Base-by-base conservation (phyloP, 208 protist species). In the Wallacemonas sp. region DNA sequence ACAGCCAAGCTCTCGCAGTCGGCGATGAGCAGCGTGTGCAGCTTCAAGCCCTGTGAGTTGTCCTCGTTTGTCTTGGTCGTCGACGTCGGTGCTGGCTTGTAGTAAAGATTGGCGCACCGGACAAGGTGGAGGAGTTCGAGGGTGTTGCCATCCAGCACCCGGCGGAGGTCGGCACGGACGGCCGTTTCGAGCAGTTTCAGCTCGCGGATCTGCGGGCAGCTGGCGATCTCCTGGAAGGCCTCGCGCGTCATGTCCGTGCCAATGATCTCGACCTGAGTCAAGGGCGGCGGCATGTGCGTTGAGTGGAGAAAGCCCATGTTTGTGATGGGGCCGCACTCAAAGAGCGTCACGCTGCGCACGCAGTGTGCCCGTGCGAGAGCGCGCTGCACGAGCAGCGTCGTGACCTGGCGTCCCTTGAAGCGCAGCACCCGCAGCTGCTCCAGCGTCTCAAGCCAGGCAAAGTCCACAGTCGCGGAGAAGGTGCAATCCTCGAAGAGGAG, bases 401-500 rank as follows among this genome's bases (percentile, higher is more conserved):
- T 68, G 14, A 33, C 56, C 21, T 47, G 60, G 26, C 60, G 57
- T 0, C 74, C 74, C 24, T 67, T 65, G 44, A 79, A 61, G 38
- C 74, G 74, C 24, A 79, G 38, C 44, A 65, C 55, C 16, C 44
- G 49, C 52, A 79, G 23, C 26, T 33, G 19, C 11, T 27, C 38
- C 24, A 79, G 48, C 8, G 58, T 61, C 17, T 39, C 11, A 21
- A 79, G 43, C 74, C 74, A 79, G 16, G 61, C 46, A 21, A 66
- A 66, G 33, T 70, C 68, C 26, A 66, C 55, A 34, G 43, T 56
- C 14, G 57, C n/a, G 32, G 52, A 24, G 61, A 79, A 79, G 44
- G 52, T 61, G 65, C 74, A 79, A 49, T 79, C 65, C 36, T 79
- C 74, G 47, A 79, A 79, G 17, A 79, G 49, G 16, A 79, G 48